Conservation (phyloP, 2,329 filamentous ascomycete species). For the Torrubiellomyces zombiae region DNA sequence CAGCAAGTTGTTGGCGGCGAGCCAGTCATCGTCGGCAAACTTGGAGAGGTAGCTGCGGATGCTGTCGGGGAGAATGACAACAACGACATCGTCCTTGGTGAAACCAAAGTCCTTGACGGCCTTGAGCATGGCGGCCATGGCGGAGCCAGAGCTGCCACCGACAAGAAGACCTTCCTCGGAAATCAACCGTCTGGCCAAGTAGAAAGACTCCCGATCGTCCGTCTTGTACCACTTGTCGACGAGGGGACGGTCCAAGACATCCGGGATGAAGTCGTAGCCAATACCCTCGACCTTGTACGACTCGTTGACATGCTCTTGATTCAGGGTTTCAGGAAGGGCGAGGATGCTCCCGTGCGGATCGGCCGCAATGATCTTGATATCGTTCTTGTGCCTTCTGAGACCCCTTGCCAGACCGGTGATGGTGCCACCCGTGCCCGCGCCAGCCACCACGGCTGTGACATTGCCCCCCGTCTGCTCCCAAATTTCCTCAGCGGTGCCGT, state of each 20-base stretch:
- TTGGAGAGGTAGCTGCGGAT: constrained; percentile 96
- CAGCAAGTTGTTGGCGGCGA: constrained; percentile 87
- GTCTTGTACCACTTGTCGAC: constrained; percentile 99
- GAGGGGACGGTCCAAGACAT: constrained; percentile 64
- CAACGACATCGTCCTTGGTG: constrained; percentile 69
- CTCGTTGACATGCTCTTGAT: constrained; percentile 64
- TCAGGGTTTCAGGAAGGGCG: constrained; percentile 63
- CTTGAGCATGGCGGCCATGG: constrained; percentile 65
- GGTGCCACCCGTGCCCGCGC: constrained; percentile 88
- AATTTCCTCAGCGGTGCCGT: constrained; percentile 89
- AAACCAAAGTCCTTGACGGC: constrained; percentile 64
- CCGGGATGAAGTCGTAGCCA: constrained; percentile 94
- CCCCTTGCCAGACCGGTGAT: constrained; percentile 80
- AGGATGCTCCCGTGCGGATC: constrained; percentile 88
- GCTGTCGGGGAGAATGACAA: constrained; percentile 85
- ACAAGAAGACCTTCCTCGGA: constrained; percentile 87
- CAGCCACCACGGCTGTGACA: constrained; percentile 71
- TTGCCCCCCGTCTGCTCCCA: constrained; percentile 79
- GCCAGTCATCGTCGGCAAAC: constrained; percentile 98
- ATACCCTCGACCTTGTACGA: constrained; percentile 97
- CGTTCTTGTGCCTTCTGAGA: constrained; percentile 68
- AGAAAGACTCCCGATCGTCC: constrained; percentile 79
- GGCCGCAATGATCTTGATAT: constrained; percentile 79
- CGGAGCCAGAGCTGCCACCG: constrained; percentile 84
- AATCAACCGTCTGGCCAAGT: constrained; percentile 77